A percentile compares a stretch with the other conserved stretches of the same genome.
Evolutionary conservation across 495 filamentous ascomycete genomes (phyloP).

Genomic region (Halenospora varia): DNA sequence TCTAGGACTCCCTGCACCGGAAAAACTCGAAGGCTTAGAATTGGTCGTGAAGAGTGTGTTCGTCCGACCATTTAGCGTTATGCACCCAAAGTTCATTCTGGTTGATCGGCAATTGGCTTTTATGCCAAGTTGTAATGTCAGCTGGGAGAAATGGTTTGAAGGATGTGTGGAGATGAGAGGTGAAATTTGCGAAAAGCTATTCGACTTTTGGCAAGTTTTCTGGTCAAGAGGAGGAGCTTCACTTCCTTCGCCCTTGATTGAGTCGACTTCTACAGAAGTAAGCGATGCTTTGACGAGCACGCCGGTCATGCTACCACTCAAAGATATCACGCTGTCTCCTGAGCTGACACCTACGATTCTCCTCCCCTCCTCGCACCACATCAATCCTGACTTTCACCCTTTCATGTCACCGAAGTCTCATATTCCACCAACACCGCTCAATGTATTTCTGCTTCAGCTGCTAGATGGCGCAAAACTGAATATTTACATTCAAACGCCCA

Average conservation of each 20-base stretch:
- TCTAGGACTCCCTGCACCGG: slow-evolving; percentile 54
- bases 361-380: slow-evolving; percentile 65
- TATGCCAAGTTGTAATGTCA: slow-evolving; percentile 70
- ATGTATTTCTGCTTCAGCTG: slow-evolving; percentile 53
- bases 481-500: slow-evolving; percentile 68
- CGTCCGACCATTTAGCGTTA: slow-evolving; percentile 67
- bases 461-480: slow-evolving; percentile 43
- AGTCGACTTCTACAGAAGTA: neutral
- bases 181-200: slow-evolving; percentile 44
- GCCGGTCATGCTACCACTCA: neutral
- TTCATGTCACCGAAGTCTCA: slow-evolving; percentile 33
- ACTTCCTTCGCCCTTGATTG: slow-evolving; percentile 1
- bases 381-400: slow-evolving; percentile 52
- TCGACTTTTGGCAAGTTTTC: slow-evolving; percentile 54
- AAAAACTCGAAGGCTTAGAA: slow-evolving; percentile 52
- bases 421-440: slow-evolving; percentile 62
- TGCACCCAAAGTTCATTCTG: slow-evolving; percentile 74
- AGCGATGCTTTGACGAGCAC: neutral
- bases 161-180: slow-evolving; percentile 60
- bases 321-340: slow-evolving; percentile 2
- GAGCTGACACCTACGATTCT: slow-evolving; percentile 41
- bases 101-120: slow-evolving; percentile 57
- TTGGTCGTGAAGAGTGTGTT: slow-evolving; percentile 67
- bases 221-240: slow-evolving; percentile 41
- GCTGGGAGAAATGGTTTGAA: slow-evolving; percentile 74